Evolutionary conservation across 169 alveolate species (phyloP).

Genomic region (Plasmodium vivax): DNA sequence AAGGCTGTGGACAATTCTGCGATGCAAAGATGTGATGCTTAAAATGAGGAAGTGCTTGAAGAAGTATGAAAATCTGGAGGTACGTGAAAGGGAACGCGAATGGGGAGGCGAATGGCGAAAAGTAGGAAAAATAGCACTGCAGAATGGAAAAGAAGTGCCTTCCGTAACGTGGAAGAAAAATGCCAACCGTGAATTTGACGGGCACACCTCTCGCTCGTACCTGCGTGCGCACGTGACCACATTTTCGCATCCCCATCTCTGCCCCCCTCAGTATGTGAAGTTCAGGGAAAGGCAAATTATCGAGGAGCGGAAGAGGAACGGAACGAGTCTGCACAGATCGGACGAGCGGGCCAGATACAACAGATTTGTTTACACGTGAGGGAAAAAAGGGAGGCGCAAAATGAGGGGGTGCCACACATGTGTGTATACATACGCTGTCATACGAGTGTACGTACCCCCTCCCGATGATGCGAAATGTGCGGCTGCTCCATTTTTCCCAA

Average conservation of each 20-base stretch:
- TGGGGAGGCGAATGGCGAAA: background rate
- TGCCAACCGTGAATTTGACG: background rate
- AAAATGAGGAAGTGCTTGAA: conserved; percentile 60
- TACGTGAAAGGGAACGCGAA: background rate
- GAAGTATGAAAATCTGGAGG: conserved; percentile 70
- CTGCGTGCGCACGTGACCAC: background rate
- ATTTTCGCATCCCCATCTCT: background rate
- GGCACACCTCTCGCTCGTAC: background rate
- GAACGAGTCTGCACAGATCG: conserved; percentile 59
- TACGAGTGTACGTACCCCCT: background rate
- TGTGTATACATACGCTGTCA: background rate
- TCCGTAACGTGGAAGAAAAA: background rate
- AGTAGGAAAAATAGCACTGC: background rate
- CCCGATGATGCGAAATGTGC: background rate
- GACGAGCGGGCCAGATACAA: conserved; percentile 73
- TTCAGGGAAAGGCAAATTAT: conserved; percentile 60
- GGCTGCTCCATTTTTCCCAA: background rate
- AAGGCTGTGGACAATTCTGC: conserved; percentile 66
- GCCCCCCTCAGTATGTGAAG: conserved; percentile 47
- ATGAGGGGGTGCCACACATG: background rate
- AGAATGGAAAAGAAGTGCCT: background rate
- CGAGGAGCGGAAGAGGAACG: conserved; percentile 56
- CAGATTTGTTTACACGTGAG: conserved; percentile 52
- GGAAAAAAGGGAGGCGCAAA: background rate
- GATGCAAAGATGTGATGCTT: conserved; percentile 69